Base-by-base conservation (phyloP, 2,329 filamentous ascomycete genomes). In the Botrytis squamosa region DNA sequence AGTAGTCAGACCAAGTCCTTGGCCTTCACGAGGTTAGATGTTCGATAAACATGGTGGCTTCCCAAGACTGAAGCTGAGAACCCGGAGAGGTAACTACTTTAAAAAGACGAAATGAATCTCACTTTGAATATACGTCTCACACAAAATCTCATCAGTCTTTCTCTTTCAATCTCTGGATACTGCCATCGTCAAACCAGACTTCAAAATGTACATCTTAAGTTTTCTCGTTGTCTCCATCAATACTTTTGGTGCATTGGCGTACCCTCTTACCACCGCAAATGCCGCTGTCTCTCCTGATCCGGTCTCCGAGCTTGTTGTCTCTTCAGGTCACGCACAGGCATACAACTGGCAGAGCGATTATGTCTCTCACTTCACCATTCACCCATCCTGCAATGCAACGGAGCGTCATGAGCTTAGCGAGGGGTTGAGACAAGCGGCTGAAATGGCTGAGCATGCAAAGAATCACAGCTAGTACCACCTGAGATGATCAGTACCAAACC, bases 341-440 rank as follows among this genome's bases (percentile, higher is more conserved):
- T n/a, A 63, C 7, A 40, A 63, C 36, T 63, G 60, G 60, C 36
- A 63, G 7, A 40, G 25, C 60, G 36, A 7, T 18, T 63, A 40
- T 63, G 22, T 63, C 36, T 63, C 60, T 40, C 60, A 40, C 6
- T 63, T 63, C 36, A 63, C 60, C 1, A 63, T 63, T 0, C 60
- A 63, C 22, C 6, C 60, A 63, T 63, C 60, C 36, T 63, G 60
- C 60, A 63, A 63, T n/a, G 36, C 60, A 40, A 63, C 60, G 12
- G 60, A 63, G 36, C 60, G 60, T 63, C 60, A 63, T 40, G 60
- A 63, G 60, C 36, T 63, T n/a, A 63, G 60, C 60, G 60, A 63
- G 40, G 60, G 36, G 22, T 63, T 63, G 36, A 63, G 60, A 63
- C 60, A 63, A 40, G 60, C 36, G 22, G 36, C 18, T 16, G 60